Evolutionary conservation across 1,284 basidiomycete species (phyloP).

Genomic region (Boletus chippewaensis): DNA sequence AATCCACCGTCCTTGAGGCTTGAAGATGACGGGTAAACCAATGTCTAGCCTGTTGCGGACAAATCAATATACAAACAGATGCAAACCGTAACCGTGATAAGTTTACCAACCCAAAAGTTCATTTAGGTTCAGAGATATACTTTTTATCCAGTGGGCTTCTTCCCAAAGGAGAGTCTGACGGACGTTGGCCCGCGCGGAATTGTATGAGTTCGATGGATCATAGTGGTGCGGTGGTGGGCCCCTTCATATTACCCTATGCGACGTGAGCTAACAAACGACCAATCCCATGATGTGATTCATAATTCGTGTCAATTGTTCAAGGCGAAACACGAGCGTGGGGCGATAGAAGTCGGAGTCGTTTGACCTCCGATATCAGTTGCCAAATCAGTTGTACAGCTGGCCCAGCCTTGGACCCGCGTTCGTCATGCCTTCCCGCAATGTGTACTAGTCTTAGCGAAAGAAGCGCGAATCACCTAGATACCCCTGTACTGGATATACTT

Average conservation of each 20-base stretch:
- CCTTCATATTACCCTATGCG: too few species aligned
- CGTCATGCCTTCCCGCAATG: not conserved
- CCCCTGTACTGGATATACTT: conserved; percentile 6
- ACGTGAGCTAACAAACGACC: not conserved
- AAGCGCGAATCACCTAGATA: not conserved
- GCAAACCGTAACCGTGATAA: too few species aligned
- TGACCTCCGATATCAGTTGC: conserved; percentile 20
- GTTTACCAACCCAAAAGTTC: too few species aligned
- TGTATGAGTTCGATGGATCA: not conserved
- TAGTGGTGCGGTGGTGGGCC: not conserved
- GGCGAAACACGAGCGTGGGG: conserved; percentile 6
- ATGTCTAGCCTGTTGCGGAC: too few species aligned
- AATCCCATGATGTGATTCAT: not conserved
- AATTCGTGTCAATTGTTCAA: not conserved
- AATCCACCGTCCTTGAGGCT: too few species aligned
- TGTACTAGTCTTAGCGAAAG: conserved; percentile 4
- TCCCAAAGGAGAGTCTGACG: not conserved
- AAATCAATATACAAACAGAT: too few species aligned
- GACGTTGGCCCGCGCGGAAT: not conserved
- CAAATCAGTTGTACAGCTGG: conserved; percentile 3
- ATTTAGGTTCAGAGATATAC: too few species aligned
- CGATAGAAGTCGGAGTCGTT: conserved; percentile 22
- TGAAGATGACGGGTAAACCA: too few species aligned
- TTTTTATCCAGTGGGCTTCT: not conserved
- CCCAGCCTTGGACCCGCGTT: not conserved